Evolutionary conservation across 768 basidiomycete species (phyloP).

Genomic region (Rhodotorula diobovata): DNA sequence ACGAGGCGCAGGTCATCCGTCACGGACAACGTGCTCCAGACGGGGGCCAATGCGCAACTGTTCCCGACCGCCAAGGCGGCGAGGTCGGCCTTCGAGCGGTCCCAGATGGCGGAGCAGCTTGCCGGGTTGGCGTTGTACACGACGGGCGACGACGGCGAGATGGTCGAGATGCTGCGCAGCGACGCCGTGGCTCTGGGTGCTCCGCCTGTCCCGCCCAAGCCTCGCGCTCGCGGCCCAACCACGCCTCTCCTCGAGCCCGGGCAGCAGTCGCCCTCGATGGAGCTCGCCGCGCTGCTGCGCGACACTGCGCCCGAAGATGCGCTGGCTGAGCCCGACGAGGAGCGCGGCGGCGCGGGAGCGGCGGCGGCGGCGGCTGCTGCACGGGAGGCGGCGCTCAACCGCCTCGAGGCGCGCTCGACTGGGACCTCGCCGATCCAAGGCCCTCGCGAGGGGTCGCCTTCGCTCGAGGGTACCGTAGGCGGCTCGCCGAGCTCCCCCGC

Average conservation of each 20-base stretch:
- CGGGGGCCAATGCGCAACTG: background rate
- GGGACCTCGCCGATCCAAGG: background rate
- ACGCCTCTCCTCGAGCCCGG: background rate
- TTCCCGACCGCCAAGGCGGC: background rate
- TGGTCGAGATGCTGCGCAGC: constrained; percentile 10
- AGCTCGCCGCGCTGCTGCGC: constrained; percentile 11
- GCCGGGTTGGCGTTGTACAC: background rate
- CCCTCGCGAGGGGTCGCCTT: background rate
- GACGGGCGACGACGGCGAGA: background rate
- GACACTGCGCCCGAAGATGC: constrained; percentile 5
- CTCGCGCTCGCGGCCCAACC: background rate
- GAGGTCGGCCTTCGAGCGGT: background rate
- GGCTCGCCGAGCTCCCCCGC: background rate
- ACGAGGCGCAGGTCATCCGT: background rate
- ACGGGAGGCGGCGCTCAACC: background rate
- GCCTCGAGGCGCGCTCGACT: background rate
- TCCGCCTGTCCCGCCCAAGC: background rate
- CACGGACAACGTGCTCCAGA: background rate
- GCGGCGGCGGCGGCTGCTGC: background rate
- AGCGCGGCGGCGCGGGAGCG: background rate
- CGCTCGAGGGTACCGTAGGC: background rate
- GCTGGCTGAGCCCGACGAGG: background rate
- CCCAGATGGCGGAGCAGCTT: background rate
- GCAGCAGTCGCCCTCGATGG: constrained; percentile 16
- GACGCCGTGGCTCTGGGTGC: background rate